phyloP scores from a whole-genome alignment of 2,329 filamentous ascomycete genomes.

The Colletotrichum truncatum region DNA sequence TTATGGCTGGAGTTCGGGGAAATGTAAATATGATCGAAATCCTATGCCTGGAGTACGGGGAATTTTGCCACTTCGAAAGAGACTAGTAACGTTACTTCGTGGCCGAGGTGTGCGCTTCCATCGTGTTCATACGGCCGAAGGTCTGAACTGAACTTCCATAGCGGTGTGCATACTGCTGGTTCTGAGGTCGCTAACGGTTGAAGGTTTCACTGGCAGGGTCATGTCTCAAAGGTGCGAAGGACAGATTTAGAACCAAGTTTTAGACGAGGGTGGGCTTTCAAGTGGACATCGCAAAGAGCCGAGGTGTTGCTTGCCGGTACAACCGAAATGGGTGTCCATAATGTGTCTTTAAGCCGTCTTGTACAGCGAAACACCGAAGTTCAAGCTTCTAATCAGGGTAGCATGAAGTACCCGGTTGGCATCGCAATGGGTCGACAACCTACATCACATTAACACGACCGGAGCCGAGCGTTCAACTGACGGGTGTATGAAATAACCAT shows the following conservation, averaged over 20 bases:
- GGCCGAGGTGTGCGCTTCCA: background rate
- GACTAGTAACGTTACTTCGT: background rate
- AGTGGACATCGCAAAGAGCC: background rate
- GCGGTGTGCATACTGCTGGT: background rate
- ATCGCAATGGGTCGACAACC: background rate
- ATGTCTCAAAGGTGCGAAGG: background rate
- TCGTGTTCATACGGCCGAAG: background rate
- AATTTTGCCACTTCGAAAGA: too few species aligned
- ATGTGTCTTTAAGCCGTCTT: background rate
- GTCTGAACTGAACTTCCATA: background rate
- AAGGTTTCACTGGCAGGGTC: background rate
- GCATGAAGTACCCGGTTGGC: background rate
- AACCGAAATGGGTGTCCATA: background rate
- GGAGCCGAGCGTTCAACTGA: background rate
- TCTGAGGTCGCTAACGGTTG: background rate
- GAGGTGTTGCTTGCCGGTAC: background rate
- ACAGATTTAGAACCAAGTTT: too few species aligned
- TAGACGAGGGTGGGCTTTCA: background rate
- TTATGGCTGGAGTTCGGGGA: too few species aligned
- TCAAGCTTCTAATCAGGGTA: background rate
- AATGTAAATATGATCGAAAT: too few species aligned
- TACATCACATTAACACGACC: too few species aligned
- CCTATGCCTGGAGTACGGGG: too few species aligned
- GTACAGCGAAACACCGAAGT: background rate
- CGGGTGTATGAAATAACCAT: background rate